Evolutionary conservation across 2,329 filamentous ascomycete species (phyloP).

Genomic region (Rasamsonia emersonii): DNA sequence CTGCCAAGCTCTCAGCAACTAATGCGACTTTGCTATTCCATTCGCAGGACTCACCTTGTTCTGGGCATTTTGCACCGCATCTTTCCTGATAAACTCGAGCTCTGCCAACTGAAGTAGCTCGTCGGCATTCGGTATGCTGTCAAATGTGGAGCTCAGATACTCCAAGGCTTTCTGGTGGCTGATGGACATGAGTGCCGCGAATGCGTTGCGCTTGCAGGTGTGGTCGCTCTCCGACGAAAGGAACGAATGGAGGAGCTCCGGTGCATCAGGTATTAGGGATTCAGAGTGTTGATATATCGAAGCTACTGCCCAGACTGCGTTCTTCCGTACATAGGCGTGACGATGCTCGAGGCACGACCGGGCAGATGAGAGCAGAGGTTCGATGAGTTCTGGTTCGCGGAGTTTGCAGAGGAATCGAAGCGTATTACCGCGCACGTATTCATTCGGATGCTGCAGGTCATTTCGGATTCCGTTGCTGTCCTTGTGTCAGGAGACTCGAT

Average conservation of each 20-base stretch:
- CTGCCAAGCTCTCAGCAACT: constrained; percentile 36
- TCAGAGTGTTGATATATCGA: constrained; percentile 90
- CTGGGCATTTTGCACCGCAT: constrained; percentile 86
- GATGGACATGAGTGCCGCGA: constrained; percentile 81
- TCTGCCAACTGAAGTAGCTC: constrained; percentile 89
- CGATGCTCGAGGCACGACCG: constrained; percentile 89
- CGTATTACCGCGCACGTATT: constrained; percentile 98
- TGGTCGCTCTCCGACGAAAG: constrained; percentile 83
- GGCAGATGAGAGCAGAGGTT: constrained; percentile 87
- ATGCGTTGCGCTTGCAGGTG: constrained; percentile 96
- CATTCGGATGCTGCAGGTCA: constrained; percentile 93
- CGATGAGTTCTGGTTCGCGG: constrained; percentile 88
- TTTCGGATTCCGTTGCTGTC: constrained; percentile 92
- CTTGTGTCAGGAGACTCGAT: constrained; percentile 1
- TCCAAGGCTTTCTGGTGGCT: constrained; percentile 86
- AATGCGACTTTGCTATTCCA: not conserved
- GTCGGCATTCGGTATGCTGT: constrained; percentile 87
- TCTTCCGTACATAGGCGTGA: constrained; percentile 96
- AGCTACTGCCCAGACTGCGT: constrained; percentile 88
- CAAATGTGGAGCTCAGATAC: constrained; percentile 82
- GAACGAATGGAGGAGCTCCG: constrained; percentile 84
- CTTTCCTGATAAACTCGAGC: constrained; percentile 94
- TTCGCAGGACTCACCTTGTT: constrained; percentile 62
- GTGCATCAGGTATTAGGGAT: constrained; percentile 85
- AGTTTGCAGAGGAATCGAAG: constrained; percentile 95